A percentile compares a stretch with the other conserved stretches of the same genome.
These are phyloP conservation scores for Zymoseptoria tritici DNA, from an alignment of 2,329 filamentous ascomycete genomes.

Conservation along the genomic window DNA sequence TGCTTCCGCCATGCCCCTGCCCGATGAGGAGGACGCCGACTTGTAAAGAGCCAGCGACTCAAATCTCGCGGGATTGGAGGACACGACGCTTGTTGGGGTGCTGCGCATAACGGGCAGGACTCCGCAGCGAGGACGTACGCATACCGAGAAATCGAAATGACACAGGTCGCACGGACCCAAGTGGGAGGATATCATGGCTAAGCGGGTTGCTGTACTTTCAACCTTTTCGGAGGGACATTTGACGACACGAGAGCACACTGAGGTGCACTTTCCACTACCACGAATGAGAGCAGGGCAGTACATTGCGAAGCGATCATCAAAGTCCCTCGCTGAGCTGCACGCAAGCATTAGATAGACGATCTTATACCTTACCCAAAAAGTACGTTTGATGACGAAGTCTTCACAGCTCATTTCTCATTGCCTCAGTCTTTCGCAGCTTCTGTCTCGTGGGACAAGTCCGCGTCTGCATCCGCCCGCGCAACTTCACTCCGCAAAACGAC, in stretches of 20 bases:
- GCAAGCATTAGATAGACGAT: conserved; percentile 1
- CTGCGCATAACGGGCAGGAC: not conserved
- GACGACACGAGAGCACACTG: not conserved
- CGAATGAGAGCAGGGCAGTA: not conserved
- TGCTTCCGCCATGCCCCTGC: conserved; percentile 76
- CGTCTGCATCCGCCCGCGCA: not conserved
- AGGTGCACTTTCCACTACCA: not conserved
- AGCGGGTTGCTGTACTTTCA: not conserved
- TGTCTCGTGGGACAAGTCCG: not conserved
- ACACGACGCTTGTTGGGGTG: not conserved
- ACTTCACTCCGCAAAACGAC: conserved; percentile 1
- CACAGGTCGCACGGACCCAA: not conserved
- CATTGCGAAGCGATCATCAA: conserved; percentile 1
- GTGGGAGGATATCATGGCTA: not conserved
- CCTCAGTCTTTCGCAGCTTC: not conserved
- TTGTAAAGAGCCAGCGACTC: conserved; percentile 35
- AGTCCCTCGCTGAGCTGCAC: not conserved
- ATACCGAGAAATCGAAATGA: not conserved
- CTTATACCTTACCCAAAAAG: conserved; percentile 1
- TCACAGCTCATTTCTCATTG: not conserved
- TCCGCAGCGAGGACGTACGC: not conserved
- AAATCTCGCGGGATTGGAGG: conserved; percentile 12
- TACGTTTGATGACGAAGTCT: not conserved
- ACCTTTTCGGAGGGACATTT: not conserved
- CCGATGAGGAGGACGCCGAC: conserved; percentile 81